phyloP scores from a whole-genome alignment of 352 stramenopile genomes.

The Pythium brassicae region DNA sequence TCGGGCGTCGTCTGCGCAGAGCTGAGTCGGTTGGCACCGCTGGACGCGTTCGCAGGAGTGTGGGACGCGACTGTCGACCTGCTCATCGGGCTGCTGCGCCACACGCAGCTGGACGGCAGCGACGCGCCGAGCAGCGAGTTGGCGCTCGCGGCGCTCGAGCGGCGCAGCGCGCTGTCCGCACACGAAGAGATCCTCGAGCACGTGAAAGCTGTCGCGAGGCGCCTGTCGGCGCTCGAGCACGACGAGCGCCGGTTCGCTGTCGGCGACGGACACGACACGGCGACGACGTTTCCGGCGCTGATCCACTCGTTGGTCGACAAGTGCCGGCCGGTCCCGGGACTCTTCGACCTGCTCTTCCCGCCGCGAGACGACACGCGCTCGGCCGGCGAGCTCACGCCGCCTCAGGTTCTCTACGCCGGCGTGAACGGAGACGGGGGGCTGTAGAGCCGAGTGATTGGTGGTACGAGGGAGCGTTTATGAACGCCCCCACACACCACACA shows the following conservation, averaged over 20 bases:
- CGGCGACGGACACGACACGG: neutral
- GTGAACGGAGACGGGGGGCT: neutral
- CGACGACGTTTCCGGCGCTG: conserved; percentile 21
- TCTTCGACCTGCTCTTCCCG: conserved; percentile 56
- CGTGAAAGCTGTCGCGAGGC: conserved; percentile 51
- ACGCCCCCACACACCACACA: too few species aligned
- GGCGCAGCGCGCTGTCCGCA: conserved; percentile 49
- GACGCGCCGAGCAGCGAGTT: conserved; percentile 13
- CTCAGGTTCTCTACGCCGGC: conserved; percentile 11
- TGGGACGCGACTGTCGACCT: conserved; percentile 57
- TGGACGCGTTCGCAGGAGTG: conserved; percentile 32
- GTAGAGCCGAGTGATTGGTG: too few species aligned
- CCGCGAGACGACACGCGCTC: conserved; percentile 37
- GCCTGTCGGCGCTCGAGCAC: conserved; percentile 36
- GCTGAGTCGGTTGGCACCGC: conserved; percentile 39
- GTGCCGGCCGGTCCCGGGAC: conserved; percentile 31
- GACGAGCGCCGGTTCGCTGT: conserved; percentile 9
- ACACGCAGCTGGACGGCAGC: conserved; percentile 31
- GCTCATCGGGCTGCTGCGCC: conserved; percentile 45
- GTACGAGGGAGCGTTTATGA: too few species aligned
- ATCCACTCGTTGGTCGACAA: conserved; percentile 60
- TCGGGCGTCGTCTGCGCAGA: conserved; percentile 63
- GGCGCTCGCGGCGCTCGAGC: conserved; percentile 52
- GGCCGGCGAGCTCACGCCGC: conserved; percentile 12
- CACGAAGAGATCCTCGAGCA: conserved; percentile 79